Percentiles rank a stretch among this genome's conserved stretches.
phyloP scores from a whole-genome alignment of 345 rosid genomes.

The Arabis hirsuta region DNA sequence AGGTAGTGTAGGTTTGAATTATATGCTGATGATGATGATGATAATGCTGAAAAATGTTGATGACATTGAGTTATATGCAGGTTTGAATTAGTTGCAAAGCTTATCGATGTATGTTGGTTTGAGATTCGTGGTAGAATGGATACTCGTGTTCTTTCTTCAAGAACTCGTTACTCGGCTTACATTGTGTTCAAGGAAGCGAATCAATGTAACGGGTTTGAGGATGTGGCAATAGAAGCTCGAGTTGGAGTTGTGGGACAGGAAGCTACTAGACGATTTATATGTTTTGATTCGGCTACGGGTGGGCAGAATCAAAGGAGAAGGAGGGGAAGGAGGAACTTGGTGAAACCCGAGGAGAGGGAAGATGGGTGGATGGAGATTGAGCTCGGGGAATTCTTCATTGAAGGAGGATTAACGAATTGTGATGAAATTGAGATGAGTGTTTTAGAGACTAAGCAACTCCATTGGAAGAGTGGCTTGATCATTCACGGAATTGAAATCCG shows the following conservation, averaged over 20 bases:
- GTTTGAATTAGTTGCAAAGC: conserved; percentile 13
- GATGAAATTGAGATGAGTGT: neutral
- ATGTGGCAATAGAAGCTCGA: conserved; percentile 23
- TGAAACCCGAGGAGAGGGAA: neutral
- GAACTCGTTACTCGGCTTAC: conserved; percentile 29
- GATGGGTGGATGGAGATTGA: conserved; percentile 23
- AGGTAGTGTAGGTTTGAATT: conserved; percentile 13
- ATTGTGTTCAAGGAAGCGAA: conserved; percentile 26
- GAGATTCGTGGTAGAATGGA: conserved; percentile 23
- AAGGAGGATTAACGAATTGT: conserved; percentile 36
- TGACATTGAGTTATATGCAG: conserved; percentile 3
- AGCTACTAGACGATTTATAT: neutral
- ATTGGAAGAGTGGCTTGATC: conserved; percentile 2
- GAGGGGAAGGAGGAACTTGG: neutral
- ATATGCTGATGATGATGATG: too few relatives aligned
- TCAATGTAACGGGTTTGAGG: neutral
- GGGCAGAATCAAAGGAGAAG: neutral
- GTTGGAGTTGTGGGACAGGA: conserved; percentile 34
- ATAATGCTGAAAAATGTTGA: neutral
- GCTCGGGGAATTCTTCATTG: neutral
- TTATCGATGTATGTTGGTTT: conserved; percentile 20
- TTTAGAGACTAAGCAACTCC: neutral
- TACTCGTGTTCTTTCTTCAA: conserved; percentile 17
- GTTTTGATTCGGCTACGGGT: neutral
- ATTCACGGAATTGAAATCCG: conserved; percentile 6